A percentile compares a stretch with the other conserved stretches of the same genome.
Conservation (phyloP, 73 alveolate genomes). For the Tetrahymena thermophila region DNA sequence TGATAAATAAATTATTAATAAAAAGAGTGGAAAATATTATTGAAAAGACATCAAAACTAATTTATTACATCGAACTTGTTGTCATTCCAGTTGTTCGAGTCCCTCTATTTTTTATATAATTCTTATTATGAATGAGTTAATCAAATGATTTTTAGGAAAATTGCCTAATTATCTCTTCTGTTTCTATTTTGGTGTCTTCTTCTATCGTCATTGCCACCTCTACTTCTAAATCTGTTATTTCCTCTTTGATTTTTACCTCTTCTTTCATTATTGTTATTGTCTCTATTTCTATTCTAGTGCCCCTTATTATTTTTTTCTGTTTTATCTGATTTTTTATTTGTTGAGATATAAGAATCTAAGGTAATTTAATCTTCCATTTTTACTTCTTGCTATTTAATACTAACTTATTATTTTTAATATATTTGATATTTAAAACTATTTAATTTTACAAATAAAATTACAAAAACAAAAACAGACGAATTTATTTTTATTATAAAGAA, state of each 20-base stretch:
- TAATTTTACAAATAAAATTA: no score
- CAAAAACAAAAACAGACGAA: no score
- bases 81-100: background rate
- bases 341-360: background rate
- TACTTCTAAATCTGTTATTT: background rate
- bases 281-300: background rate
- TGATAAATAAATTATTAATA: no score
- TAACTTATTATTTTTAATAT: background rate
- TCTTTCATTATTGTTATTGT: background rate
- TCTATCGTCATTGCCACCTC: background rate
- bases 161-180: background rate
- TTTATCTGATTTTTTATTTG: background rate
- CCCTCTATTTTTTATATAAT: background rate
- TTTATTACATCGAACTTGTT: background rate
- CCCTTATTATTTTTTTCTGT: background rate
- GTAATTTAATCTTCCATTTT: background rate
- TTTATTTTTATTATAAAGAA: no score
- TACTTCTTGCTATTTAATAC: background rate
- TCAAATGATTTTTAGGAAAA: background rate
- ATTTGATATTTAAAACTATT: background rate
- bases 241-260: background rate
- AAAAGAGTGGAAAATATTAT: background rate
- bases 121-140: background rate
- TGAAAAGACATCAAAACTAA: no score
- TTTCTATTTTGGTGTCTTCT: background rate